Evolutionary conservation across 306 rosid species (phyloP), one percentile per base, ranked within the genome.

Genomic region (Notholithocarpus densiflorus): DNA sequence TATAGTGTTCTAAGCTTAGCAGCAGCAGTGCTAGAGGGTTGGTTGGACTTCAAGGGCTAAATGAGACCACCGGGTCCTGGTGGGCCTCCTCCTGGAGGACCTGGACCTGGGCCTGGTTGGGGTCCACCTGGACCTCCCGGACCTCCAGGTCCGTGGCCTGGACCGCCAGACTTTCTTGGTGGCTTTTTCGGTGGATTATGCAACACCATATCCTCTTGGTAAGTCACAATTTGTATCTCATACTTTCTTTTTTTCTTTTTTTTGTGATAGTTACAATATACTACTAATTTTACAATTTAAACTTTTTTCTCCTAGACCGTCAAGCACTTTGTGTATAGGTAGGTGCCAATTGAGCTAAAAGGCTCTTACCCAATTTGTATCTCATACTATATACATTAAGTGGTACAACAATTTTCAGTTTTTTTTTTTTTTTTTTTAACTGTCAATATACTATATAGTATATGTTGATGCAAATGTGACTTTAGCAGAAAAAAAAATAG

Each of bases 161-260:
- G 78, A 27, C 77, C 81, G 4, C 70, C 56, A 11, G 45, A 79
- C 57, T 0, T 37, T 73, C 54, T 64, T 24, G 82, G 74, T 56
- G 79, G 66, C 75, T 72, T 88, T 5, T 78, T 85, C 61, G 51
- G 59, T 21, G 84, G 82, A 26, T 72, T 88, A 14, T 77, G 82
- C 69, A 73, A 0, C 11, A 3, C 87, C 74, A 6, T 85, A 31
- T 85, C 87, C 73, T 85, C 91, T 11, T 88, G 91, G 91, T 88
- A 66, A 8, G 91, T 75, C 17, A 40, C 54, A 51, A 27, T 45
- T 15, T 20, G 15, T 48, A 48, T 3, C 53, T 8, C 45, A 2
- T 1, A 1, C 1, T 29, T 29, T 0, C 1, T 5, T 1, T 0
- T 0, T 32, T 32, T 32, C 0, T 32, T 32, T 32, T 1, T 5